Base-by-base conservation (phyloP, 2,329 filamentous ascomycete genomes). In the Sporothrix inflata region DNA sequence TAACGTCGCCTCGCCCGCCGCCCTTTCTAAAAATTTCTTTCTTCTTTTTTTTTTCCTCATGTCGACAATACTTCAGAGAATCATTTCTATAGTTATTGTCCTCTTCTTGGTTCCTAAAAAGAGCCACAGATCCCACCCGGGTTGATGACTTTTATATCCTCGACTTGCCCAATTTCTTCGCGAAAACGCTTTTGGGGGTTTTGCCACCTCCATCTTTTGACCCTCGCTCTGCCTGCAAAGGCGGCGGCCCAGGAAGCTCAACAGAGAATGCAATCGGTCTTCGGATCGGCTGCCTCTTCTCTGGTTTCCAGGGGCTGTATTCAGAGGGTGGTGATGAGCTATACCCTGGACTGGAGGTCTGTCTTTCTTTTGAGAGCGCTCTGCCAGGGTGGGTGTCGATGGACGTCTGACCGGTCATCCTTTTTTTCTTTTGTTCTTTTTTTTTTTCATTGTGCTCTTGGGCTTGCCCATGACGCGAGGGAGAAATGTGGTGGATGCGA, bases 41-140 rank as follows among this genome's bases (percentile, higher is more conserved):
- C 83, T 82, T 77, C 79, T 79, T 76, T 78, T 81, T 85, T 85
- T 84, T 83, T 85, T 88, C 82, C 82, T 85, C 81, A 87, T 83
- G 85, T 86, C 86, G 87, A 89, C 86, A 87, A 88, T 88, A 88
- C 85, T 87, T 87, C 83, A 88, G 84, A 94, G 92, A 94, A 95
- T 95, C 93, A 93, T 93, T 97, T 97, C 92, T 97, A 94, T 94
- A 97, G 94, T 94, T 91, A 88, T 93, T 90, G 90, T 94, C 92
- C 88, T 87, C 88, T 90, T 93, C 92, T 96, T 91, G 93, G 90
- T 91, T 95, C 89, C 90, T 89, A 88, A 94, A 88, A 92, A 87
- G 87, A 97, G 94, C 92, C 89, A 94, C 92, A 95, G 91, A 94
- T 89, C 90, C 90, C 89, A 95, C 90, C 92, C 93, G 94, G 93